These are phyloP conservation scores for Eutrema heterophyllum DNA, from an alignment of 345 rosid genomes.

Conservation along the genomic window DNA sequence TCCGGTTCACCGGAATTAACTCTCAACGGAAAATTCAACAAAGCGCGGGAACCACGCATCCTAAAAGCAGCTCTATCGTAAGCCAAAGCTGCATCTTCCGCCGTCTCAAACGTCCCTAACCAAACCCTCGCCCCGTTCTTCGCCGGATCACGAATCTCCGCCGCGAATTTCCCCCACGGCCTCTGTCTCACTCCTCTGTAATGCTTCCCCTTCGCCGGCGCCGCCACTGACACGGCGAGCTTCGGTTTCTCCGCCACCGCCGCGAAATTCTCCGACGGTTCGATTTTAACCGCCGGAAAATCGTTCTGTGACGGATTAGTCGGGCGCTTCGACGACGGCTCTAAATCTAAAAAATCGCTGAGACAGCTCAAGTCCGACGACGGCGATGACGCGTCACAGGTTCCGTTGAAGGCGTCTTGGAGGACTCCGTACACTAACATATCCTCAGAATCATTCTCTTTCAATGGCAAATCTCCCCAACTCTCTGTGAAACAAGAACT, in stretches of 20 bases:
- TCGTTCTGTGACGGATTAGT: neutral
- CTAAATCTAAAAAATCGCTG: neutral
- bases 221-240: neutral
- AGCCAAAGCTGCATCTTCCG: conserved; percentile 96
- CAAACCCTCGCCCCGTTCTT: conserved; percentile 96
- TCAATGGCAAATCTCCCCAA: conserved; percentile 85
- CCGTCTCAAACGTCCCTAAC: conserved; percentile 96
- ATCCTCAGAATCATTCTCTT: conserved; percentile 77
- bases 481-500: conserved; percentile 51
- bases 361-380: conserved; percentile 23
- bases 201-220: conserved; percentile 66
- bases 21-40: conserved; percentile 80
- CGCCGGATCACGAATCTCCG: conserved; percentile 97
- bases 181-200: conserved; percentile 94
- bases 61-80: conserved; percentile 90
- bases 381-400: conserved; percentile 52
- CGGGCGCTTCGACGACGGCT: neutral
- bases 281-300: conserved; percentile 33
- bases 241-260: neutral
- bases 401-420: conserved; percentile 50
- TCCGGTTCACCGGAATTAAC: conserved; percentile 94
- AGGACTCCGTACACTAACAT: conserved; percentile 69
- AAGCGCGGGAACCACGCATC: conserved; percentile 93
- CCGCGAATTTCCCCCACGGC: conserved; percentile 99
- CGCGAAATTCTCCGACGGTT: neutral